Conservation (phyloP, 768 basidiomycete species). For the Sutorius australiensis region DNA sequence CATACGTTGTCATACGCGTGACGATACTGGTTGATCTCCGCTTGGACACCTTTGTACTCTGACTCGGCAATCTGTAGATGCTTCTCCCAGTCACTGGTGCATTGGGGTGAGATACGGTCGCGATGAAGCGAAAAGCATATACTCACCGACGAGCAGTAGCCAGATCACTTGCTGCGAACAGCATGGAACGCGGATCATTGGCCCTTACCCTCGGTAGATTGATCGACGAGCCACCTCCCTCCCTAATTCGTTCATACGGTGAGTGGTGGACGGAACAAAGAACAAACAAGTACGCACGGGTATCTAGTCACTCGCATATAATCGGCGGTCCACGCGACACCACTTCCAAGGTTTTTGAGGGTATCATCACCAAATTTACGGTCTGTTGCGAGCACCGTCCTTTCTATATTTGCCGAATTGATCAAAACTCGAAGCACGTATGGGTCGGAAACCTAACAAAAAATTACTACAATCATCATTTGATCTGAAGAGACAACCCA, state of each 20-base stretch:
- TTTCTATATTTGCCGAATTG: constrained; percentile 70
- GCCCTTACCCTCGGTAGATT: constrained; percentile 30
- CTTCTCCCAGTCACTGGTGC: constrained; percentile 45
- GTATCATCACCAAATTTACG: constrained; percentile 63
- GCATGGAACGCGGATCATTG: constrained; percentile 39
- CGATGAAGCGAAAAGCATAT: not conserved
- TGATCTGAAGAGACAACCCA: constrained; percentile 30
- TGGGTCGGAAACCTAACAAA: constrained; percentile 61
- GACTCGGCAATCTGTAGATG: constrained; percentile 38
- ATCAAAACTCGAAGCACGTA: constrained; percentile 80
- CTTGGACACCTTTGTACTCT: constrained; percentile 32
- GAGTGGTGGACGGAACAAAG: not conserved
- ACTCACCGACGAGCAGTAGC: constrained; percentile 46
- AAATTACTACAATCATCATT: not conserved
- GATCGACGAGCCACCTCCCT: constrained; percentile 62
- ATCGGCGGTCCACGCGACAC: constrained; percentile 62
- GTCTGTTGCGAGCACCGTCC: constrained; percentile 56
- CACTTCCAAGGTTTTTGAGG: constrained; percentile 45
- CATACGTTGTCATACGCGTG: constrained; percentile 29
- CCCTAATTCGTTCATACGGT: constrained; percentile 36
- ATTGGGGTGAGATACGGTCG: not conserved
- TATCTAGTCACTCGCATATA: constrained; percentile 60
- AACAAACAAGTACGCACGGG: constrained; percentile 41
- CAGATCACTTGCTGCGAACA: constrained; percentile 53
- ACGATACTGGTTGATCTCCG: constrained; percentile 27